Evolutionary conservation across 1,284 basidiomycete species (phyloP).

Genomic region (Erythrobasidium hasegawianum): DNA sequence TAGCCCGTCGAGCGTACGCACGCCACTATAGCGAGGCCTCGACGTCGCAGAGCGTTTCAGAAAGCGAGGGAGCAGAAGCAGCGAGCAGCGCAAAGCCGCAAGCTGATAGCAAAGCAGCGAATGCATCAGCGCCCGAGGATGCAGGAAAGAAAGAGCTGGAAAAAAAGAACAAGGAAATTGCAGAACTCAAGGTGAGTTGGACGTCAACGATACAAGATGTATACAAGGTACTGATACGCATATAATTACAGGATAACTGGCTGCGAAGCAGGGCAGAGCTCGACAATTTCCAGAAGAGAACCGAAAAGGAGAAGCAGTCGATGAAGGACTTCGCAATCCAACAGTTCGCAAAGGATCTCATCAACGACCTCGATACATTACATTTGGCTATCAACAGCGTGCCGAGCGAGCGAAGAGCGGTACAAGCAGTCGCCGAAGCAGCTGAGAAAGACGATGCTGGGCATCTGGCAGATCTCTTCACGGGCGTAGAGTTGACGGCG

Average conservation of each 20-base stretch:
- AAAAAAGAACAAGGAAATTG: slow-evolving; percentile 23
- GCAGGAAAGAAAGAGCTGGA: slow-evolving; percentile 29
- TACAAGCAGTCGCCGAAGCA: slow-evolving; percentile 44
- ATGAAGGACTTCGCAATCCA: slow-evolving; percentile 90
- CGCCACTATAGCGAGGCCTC: slow-evolving; percentile 8
- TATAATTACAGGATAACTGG: slow-evolving; percentile 23
- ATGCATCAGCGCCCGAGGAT: neutral
- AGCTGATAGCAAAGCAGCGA: neutral
- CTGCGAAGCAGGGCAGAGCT: slow-evolving; percentile 65
- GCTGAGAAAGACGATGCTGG: slow-evolving; percentile 54
- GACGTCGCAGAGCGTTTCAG: slow-evolving; percentile 1
- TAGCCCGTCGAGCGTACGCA: slow-evolving; percentile 13
- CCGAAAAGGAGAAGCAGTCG: slow-evolving; percentile 83
- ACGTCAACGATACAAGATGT: too few relatives aligned
- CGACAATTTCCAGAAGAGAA: slow-evolving; percentile 86
- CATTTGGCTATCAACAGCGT: slow-evolving; percentile 78
- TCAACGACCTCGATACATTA: slow-evolving; percentile 89
- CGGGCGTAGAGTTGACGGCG: slow-evolving; percentile 88
- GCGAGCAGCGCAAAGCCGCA: neutral
- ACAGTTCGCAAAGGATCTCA: slow-evolving; percentile 81
- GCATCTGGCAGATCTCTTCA: slow-evolving; percentile 65
- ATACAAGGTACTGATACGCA: neutral
- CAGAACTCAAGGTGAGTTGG: slow-evolving; percentile 23
- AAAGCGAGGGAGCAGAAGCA: slow-evolving; percentile 14
- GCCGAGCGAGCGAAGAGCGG: slow-evolving; percentile 55